Base-by-base conservation (phyloP, 805 yeast genomes). In the Saturnispora silvae region DNA sequence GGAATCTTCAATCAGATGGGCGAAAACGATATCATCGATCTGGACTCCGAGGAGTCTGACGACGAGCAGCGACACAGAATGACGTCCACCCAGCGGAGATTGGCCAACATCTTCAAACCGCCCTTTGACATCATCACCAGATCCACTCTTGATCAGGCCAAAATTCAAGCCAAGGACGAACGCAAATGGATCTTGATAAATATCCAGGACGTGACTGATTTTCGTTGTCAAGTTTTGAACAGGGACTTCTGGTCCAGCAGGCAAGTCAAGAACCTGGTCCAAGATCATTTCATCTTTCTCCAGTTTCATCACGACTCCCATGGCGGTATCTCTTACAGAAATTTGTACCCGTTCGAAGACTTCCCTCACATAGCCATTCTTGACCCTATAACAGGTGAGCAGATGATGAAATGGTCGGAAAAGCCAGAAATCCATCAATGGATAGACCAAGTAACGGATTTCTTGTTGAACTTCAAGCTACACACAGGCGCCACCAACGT, bases 361-460 rank as follows among this genome's bases (percentile, higher is more conserved):
- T 80, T 63, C 53, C 99, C 99, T 1, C 96, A 92, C 54, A 77
- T 92, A 29, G 82, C 96, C 1, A 82, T 92, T 28, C 55, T 92
- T 34, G 99, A 92, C 52, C 96, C 98, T 2, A 75, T 87, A 54
- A 92, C 98, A 0, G 97, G 97, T 17, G 99, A 92, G 58, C 68
- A 94, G 42, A 70, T 85, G 39, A 70, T 71, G 46, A 67, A 66
- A 37, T 92, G 96, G 95, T 61, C 66, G n/a, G 72, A 71, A 1
- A 77, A 75, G 1, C 94, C 94, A 0, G 60, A 61, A 15, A 64
- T 69, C 1, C 66, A 68, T 4, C 64, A 59, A 15, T 87, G 87
- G 75, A 55, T 78, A 7, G 67, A 69, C 28, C 84, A 82, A 35
- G 73, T 83, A 4, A 69, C 75, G 28, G 78, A 75, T 28, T 92